Percentiles rank a stretch among this genome's conserved stretches.
phyloP scores from a whole-genome alignment of 106 monocot species.

The Triglochin maritima region DNA sequence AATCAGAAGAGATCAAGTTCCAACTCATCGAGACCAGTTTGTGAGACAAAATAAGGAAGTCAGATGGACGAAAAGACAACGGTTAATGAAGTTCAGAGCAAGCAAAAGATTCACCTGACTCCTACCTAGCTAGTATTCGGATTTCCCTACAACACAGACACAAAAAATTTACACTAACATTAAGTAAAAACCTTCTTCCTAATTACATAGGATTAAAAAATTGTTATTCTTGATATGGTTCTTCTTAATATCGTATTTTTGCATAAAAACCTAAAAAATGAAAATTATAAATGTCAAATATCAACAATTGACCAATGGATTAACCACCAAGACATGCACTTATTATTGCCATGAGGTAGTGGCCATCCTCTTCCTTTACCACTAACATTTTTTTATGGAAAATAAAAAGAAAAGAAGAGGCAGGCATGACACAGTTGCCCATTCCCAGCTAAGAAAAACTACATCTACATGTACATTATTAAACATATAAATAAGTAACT shows the following conservation, averaged over 20 bases:
- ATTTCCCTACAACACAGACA: background rate
- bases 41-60: too few relatives aligned
- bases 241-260: background rate
- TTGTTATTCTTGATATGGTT: background rate
- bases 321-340: slow-evolving; percentile 14
- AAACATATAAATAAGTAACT: background rate
- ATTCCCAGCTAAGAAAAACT: background rate
- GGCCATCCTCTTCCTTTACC: slow-evolving; percentile 13
- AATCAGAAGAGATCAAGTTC: too few relatives aligned
- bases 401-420: background rate
- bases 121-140: too few relatives aligned
- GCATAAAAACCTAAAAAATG: background rate
- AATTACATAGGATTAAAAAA: background rate
- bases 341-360: slow-evolving; percentile 20
- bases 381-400: background rate
- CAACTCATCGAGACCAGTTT: too few relatives aligned
- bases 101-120: too few relatives aligned
- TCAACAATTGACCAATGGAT: slow-evolving; percentile 3
- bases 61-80: too few relatives aligned
- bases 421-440: slow-evolving; percentile 5
- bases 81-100: too few relatives aligned
- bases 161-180: background rate
- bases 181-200: background rate
- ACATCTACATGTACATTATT: background rate
- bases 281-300: background rate